phyloP scores from a whole-genome alignment of 805 yeast genomes.

The Candida railenensis region DNA sequence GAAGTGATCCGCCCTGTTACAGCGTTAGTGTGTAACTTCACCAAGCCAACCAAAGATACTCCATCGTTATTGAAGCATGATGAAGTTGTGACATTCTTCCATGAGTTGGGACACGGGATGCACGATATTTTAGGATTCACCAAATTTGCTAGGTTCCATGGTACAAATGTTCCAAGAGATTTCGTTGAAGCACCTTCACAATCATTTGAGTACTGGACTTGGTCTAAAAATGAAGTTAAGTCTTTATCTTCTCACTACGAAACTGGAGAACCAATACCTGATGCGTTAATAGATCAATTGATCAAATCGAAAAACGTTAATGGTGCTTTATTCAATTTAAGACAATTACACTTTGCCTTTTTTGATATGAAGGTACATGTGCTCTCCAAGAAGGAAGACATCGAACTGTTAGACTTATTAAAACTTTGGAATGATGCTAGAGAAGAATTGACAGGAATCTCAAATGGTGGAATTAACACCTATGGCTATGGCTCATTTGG shows the following conservation, averaged over 20 bases:
- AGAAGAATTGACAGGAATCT: constrained; percentile 57
- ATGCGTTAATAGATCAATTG: constrained; percentile 55
- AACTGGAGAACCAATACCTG: constrained; percentile 56
- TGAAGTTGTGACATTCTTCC: constrained; percentile 84
- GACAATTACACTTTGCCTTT: constrained; percentile 76
- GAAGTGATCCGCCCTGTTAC: constrained; percentile 59
- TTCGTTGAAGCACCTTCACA: constrained; percentile 93
- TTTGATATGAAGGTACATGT: constrained; percentile 76
- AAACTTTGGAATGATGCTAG: constrained; percentile 66
- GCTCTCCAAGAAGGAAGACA: constrained; percentile 37
- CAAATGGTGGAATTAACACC: constrained; percentile 53
- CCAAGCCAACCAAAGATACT: constrained; percentile 65
- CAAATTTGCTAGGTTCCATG: constrained; percentile 65
- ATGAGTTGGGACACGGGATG: constrained; percentile 87
- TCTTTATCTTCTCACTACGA: constrained; percentile 65
- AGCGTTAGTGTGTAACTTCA: constrained; percentile 80
- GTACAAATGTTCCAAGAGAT: constrained; percentile 78
- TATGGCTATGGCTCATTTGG: constrained; percentile 77
- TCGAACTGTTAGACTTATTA: constrained; percentile 47
- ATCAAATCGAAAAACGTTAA: constrained; percentile 71
- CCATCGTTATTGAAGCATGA: constrained; percentile 75
- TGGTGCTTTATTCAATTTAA: constrained; percentile 66
- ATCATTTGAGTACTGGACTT: constrained; percentile 85
- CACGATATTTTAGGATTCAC: constrained; percentile 74
- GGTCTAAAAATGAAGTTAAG: constrained; percentile 64